A percentile compares a stretch with the other conserved stretches of the same genome.
Evolutionary conservation across 2,329 filamentous ascomycete species (phyloP).

Genomic region (Xenoacremonium recifei): DNA sequence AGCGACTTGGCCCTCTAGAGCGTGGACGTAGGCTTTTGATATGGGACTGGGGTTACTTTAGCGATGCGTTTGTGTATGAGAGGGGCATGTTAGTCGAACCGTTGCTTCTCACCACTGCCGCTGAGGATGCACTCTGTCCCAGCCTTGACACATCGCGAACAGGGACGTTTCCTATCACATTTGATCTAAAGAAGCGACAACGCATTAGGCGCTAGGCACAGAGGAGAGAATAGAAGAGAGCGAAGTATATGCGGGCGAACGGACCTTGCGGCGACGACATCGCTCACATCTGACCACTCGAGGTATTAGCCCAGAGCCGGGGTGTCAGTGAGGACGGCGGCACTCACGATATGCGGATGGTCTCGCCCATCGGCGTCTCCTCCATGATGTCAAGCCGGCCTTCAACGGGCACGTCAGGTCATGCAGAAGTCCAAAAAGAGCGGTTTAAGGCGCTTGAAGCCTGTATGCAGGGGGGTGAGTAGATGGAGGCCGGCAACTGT

Average conservation of each 20-base stretch:
- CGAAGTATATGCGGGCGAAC: background rate
- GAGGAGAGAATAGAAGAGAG: background rate
- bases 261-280: conserved; percentile 43
- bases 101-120: conserved; percentile 41
- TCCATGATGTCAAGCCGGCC: conserved; percentile 24
- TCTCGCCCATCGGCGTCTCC: conserved; percentile 34
- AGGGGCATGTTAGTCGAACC: conserved; percentile 24
- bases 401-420: background rate
- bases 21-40: conserved; percentile 45
- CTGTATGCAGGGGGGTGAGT: conserved; percentile 1
- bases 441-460: background rate
- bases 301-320: conserved; percentile 11
- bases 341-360: conserved; percentile 36
- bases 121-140: conserved; percentile 39
- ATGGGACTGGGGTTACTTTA: conserved; percentile 34
- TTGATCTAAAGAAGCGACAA: conserved; percentile 39
- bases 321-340: conserved; percentile 2
- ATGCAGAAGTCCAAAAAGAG: background rate
- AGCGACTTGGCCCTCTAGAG: conserved; percentile 45
- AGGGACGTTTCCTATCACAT: conserved; percentile 51
- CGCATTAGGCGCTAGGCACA: conserved; percentile 27
- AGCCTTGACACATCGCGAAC: conserved; percentile 46
- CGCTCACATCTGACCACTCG: conserved; percentile 36
- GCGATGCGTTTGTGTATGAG: background rate
- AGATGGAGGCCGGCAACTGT: too few relatives aligned